Evolutionary conservation across 208 protist genomes (phyloP).

Genomic region (Herpetomonas muscarum): DNA sequence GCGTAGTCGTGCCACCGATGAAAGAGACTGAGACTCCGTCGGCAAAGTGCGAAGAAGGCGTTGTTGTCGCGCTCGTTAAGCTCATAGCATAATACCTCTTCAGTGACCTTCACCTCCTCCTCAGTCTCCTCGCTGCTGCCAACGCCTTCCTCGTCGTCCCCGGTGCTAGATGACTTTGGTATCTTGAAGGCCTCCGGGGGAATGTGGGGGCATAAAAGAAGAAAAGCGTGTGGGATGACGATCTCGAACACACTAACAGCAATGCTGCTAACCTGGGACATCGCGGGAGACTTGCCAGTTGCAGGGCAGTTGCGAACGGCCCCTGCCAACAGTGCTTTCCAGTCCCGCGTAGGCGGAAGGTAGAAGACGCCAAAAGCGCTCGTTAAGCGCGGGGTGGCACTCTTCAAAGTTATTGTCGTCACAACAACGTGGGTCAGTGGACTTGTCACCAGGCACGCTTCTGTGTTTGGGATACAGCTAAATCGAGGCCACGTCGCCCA

Average conservation of each 20-base stretch:
- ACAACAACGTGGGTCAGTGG: conserved; percentile 30
- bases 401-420: conserved; percentile 20
- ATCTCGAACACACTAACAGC: no score
- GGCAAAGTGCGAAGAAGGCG: conserved; percentile 25
- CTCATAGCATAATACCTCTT: conserved; percentile 19
- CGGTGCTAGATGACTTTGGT: no score
- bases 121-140: no score
- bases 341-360: conserved; percentile 24
- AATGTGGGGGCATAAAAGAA: no score
- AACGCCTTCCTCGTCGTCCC: no score
- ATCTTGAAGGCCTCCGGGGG: no score
- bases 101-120: no score
- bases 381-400: conserved; percentile 29
- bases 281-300: no score
- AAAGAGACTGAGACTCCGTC: conserved; percentile 33
- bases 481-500: conserved; percentile 23
- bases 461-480: conserved; percentile 12
- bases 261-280: no score
- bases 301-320: conserved; percentile 11
- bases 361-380: conserved; percentile 46
- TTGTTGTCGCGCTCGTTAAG: conserved; percentile 9
- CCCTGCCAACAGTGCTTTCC: conserved; percentile 36
- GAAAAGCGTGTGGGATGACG: no score
- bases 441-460: conserved; percentile 32
- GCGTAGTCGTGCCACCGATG: conserved; percentile 34